Evolutionary conservation across 306 rosid genomes (phyloP).

Genomic region (Corylus avellana): DNA sequence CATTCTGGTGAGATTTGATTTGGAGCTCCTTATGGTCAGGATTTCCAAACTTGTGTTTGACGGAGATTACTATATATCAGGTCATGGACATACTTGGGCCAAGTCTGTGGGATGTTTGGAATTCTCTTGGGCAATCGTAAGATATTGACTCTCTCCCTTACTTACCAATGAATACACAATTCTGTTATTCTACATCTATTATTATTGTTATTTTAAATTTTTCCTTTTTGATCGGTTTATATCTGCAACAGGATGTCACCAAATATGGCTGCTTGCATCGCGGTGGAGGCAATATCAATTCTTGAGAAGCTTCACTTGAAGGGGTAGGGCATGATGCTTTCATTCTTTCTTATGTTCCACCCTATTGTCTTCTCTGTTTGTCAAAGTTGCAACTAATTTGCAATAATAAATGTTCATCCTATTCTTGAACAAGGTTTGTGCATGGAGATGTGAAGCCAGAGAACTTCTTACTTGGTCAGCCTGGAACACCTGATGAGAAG

Average conservation of each 20-base stretch:
- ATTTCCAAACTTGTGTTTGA: constrained; percentile 35
- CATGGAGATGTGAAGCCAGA: constrained; percentile 98
- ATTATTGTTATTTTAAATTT: not conserved
- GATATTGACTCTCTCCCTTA: constrained; percentile 32
- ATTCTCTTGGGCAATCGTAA: constrained; percentile 81
- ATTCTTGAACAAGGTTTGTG: constrained; percentile 63
- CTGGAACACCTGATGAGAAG: constrained; percentile 89
- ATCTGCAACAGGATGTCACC: constrained; percentile 77
- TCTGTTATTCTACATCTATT: not conserved
- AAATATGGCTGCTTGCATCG: constrained; percentile 91
- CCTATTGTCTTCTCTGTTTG: constrained; percentile 16
- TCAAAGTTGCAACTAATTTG: constrained; percentile 4
- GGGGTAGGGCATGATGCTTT: constrained; percentile 53
- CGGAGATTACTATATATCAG: constrained; percentile 41
- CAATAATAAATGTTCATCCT: constrained; percentile 14
- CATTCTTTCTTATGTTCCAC: not conserved
- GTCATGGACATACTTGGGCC: constrained; percentile 99
- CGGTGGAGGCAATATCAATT: constrained; percentile 94
- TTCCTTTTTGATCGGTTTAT: constrained; percentile 24
- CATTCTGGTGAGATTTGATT: constrained; percentile 73
- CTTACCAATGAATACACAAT: constrained; percentile 2
- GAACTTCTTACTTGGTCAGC: constrained; percentile 91
- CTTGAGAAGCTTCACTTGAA: constrained; percentile 93
- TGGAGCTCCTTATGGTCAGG: constrained; percentile 21
- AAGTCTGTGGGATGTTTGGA: constrained; percentile 96